Percentiles rank a stretch among this genome's conserved stretches.
phyloP scores from a whole-genome alignment of 371 early-diverging fungal genomes.

The Mucor lusitanicus region DNA sequence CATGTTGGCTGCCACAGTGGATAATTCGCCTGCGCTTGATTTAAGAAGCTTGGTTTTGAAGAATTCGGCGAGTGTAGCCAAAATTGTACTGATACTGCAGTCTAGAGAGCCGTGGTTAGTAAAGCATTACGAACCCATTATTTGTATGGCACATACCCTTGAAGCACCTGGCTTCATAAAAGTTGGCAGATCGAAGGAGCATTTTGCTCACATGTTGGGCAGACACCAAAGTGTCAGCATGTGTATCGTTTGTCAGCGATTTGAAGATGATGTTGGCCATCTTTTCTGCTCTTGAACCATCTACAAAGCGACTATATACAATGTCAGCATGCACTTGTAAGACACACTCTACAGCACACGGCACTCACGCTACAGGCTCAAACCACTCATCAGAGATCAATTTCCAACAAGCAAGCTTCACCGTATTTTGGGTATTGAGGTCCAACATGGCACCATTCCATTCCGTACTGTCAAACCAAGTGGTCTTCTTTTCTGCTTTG shows the following conservation, averaged over 20 bases:
- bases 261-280: slow-evolving; percentile 17
- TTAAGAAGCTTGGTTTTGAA: slow-evolving; percentile 14
- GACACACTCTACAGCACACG: background rate
- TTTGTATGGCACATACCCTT: slow-evolving; percentile 29
- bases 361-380: slow-evolving; percentile 45
- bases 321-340: background rate
- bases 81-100: slow-evolving; percentile 20
- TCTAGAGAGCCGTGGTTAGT: slow-evolving; percentile 12
- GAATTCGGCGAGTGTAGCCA: slow-evolving; percentile 11
- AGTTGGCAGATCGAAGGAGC: slow-evolving; percentile 55
- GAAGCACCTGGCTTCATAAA: slow-evolving; percentile 57
- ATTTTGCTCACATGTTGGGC: slow-evolving; percentile 34
- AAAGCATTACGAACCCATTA: background rate
- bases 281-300: slow-evolving; percentile 19
- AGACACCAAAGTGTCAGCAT: slow-evolving; percentile 9
- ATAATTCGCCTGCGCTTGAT: slow-evolving; percentile 15
- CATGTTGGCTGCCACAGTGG: slow-evolving; percentile 7
- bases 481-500: background rate
- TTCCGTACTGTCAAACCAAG: background rate
- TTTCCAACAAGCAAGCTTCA: slow-evolving; percentile 57
- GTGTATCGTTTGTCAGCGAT: slow-evolving; percentile 15
- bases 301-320: slow-evolving; percentile 24
- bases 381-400: slow-evolving; percentile 61
- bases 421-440: slow-evolving; percentile 21
- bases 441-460: slow-evolving; percentile 53